A percentile compares a stretch with the other conserved stretches of the same genome.
These are phyloP conservation scores for Plectranthus barbatus DNA, from an alignment of 257 asterid species.

Conservation along the genomic window DNA sequence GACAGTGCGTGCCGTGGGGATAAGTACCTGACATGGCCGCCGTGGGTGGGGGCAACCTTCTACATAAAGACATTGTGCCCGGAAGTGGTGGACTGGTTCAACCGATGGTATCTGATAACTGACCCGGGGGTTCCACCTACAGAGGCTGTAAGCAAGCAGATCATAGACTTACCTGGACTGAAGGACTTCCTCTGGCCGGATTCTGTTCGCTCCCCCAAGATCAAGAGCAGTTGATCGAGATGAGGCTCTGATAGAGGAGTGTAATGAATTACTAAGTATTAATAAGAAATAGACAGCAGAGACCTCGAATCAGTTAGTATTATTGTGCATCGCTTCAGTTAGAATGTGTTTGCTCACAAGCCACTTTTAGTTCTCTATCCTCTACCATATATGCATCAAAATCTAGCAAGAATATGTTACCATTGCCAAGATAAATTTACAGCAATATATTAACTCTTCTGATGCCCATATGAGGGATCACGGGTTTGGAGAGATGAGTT, in stretches of 20 bases:
- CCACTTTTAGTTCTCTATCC: not conserved
- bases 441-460: too few species aligned
- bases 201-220: slow-evolving; percentile 47
- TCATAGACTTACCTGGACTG: slow-evolving; percentile 37
- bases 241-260: not conserved
- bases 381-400: not conserved
- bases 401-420: too few species aligned
- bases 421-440: too few species aligned
- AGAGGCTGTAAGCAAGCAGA: slow-evolving; percentile 44
- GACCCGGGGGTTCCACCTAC: slow-evolving; percentile 31
- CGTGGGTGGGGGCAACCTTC: slow-evolving; percentile 38
- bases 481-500: not conserved
- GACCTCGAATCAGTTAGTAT: too few species aligned
- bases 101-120: slow-evolving; percentile 40
- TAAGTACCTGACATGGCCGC: slow-evolving; percentile 41
- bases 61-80: slow-evolving; percentile 29
- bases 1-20: slow-evolving; percentile 59
- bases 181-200: slow-evolving; percentile 45
- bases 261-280: too few species aligned
- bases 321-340: not conserved
- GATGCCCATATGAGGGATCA: too few species aligned
- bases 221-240: slow-evolving; percentile 30
- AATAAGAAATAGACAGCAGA: too few species aligned
- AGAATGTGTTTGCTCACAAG: not conserved
- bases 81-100: slow-evolving; percentile 45